Conservation (phyloP, 2,329 filamentous ascomycete species). For the Penicillium sp. region DNA sequence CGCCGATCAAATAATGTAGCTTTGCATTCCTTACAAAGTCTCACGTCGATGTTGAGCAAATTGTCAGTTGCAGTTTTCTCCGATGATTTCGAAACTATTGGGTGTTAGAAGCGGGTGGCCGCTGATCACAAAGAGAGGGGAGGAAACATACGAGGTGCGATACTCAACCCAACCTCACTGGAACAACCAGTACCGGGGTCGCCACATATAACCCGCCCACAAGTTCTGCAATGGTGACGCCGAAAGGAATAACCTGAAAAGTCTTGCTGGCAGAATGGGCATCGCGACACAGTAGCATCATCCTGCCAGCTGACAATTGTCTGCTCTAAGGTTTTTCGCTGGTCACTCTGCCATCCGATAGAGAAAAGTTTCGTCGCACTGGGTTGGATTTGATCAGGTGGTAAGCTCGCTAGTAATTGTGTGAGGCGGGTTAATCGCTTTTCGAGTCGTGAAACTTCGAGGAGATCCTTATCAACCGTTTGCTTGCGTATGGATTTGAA, state of each 20-base stretch:
- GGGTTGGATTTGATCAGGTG: slow-evolving; percentile 66
- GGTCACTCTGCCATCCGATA: slow-evolving; percentile 70
- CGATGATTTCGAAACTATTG: slow-evolving; percentile 42
- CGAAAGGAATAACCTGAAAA: slow-evolving; percentile 93
- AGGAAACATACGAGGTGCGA: slow-evolving; percentile 63
- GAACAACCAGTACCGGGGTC: slow-evolving; percentile 86
- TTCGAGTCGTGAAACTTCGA: slow-evolving; percentile 88
- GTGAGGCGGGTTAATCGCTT: slow-evolving; percentile 91
- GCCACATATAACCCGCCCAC: slow-evolving; percentile 89
- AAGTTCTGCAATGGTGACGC: slow-evolving; percentile 92
- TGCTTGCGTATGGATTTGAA: slow-evolving; percentile 75
- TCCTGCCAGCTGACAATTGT: slow-evolving; percentile 95
- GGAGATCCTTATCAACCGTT: slow-evolving; percentile 78
- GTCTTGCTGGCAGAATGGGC: slow-evolving; percentile 94
- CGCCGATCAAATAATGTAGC: slow-evolving; percentile 71
- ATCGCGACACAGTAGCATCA: slow-evolving; percentile 76
- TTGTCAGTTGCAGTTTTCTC: slow-evolving; percentile 50
- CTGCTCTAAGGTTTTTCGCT: slow-evolving; percentile 82
- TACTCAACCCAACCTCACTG: slow-evolving; percentile 77
- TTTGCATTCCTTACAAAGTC: slow-evolving; percentile 91
- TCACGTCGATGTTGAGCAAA: slow-evolving; percentile 75
- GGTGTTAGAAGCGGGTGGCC: slow-evolving; percentile 23
- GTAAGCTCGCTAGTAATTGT: slow-evolving; percentile 75
- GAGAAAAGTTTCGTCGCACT: slow-evolving; percentile 53
- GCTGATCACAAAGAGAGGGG: background rate